These are phyloP conservation scores for Ustilago nuda DNA, from an alignment of 1,284 basidiomycete species.

Conservation along the genomic window DNA sequence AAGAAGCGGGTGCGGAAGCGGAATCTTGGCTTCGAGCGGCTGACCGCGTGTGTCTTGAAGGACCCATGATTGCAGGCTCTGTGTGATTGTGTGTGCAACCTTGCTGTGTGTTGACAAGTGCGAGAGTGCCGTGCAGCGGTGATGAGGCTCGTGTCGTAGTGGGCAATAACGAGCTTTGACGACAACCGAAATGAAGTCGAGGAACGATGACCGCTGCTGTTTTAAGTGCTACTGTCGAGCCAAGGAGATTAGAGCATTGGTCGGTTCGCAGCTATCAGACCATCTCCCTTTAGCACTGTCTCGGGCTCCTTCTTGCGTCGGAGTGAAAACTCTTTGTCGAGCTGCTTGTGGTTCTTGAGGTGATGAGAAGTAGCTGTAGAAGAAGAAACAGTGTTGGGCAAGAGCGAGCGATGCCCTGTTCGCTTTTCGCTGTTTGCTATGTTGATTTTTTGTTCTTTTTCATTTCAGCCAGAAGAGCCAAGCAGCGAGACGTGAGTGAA, in stretches of 20 bases:
- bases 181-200: constrained; percentile 33
- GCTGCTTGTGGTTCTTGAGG: constrained; percentile 12
- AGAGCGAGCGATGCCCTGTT: constrained; percentile 13
- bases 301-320: neutral
- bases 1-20: constrained; percentile 12
- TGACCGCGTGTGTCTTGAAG: constrained; percentile 38
- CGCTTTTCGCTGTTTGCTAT: neutral
- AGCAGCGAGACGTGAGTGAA: neutral
- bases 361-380: neutral
- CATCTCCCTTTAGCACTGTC: constrained; percentile 12
- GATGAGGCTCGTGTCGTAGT: constrained; percentile 13
- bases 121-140: neutral
- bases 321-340: neutral
- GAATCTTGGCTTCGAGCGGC: constrained; percentile 18
- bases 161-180: constrained; percentile 13
- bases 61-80: constrained; percentile 23
- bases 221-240: constrained; percentile 15
- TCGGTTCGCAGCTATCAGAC: constrained; percentile 1
- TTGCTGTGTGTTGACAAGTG: constrained; percentile 2
- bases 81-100: constrained; percentile 3
- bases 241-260: constrained; percentile 12
- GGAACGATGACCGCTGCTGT: constrained; percentile 1
- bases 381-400: neutral
- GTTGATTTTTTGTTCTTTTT: constrained; percentile 22
- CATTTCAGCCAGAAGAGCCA: neutral